These are phyloP conservation scores for Mucor racemosus DNA, from an alignment of 371 early-diverging fungal species.

Conservation along the genomic window DNA sequence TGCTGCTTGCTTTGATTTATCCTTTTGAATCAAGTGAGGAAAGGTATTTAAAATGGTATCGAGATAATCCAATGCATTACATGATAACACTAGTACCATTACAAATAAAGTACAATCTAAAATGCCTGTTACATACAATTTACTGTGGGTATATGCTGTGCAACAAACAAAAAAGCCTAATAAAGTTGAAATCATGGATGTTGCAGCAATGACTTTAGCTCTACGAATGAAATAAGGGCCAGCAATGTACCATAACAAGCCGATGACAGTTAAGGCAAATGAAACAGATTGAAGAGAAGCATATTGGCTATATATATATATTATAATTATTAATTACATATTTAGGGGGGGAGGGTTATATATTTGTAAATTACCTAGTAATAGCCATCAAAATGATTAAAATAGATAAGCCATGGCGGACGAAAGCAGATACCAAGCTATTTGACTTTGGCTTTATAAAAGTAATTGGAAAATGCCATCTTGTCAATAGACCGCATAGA, in stretches of 20 bases:
- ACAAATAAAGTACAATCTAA: constrained; percentile 47
- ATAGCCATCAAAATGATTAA: constrained; percentile 21
- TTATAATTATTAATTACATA: background rate
- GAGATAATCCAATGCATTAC: constrained; percentile 45
- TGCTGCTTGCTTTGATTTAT: constrained; percentile 17
- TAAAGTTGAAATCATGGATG: constrained; percentile 32
- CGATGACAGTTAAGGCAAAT: constrained; percentile 18
- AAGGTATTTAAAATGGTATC: constrained; percentile 44
- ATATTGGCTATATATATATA: constrained; percentile 17
- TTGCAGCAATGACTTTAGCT: constrained; percentile 16
- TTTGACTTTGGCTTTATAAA: constrained; percentile 32
- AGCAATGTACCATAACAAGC: constrained; percentile 29
- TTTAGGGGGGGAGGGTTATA: too few species aligned
- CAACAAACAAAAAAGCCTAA: constrained; percentile 36
- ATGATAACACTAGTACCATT: constrained; percentile 41
- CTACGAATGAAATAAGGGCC: constrained; percentile 48
- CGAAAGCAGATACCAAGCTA: constrained; percentile 17
- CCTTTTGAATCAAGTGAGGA: constrained; percentile 29
- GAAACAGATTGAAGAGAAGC: constrained; percentile 10
- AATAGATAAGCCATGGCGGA: constrained; percentile 31
- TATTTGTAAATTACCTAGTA: constrained; percentile 36
- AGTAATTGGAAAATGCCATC: constrained; percentile 43
- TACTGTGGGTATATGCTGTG: constrained; percentile 16
- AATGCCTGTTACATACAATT: constrained; percentile 30
- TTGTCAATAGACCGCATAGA: constrained; percentile 32